These are phyloP conservation scores for Solioccasus polychromus DNA, from an alignment of 768 basidiomycete genomes.

Conservation along the genomic window DNA sequence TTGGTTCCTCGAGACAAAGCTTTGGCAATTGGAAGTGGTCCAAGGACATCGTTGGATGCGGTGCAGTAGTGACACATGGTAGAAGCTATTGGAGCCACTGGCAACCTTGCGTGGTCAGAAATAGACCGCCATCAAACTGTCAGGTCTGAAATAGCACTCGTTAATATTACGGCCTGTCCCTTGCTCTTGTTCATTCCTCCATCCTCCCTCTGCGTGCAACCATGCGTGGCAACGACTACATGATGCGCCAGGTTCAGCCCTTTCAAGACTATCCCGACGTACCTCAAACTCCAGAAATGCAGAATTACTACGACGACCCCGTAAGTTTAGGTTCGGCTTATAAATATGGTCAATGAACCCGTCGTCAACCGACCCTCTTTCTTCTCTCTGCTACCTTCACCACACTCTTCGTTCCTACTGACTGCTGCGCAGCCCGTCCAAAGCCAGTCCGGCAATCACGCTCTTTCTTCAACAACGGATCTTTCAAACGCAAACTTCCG, in stretches of 20 bases:
- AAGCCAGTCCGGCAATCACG: constrained; percentile 34
- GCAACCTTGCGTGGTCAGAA: no score
- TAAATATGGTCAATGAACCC: neutral
- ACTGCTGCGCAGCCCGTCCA: constrained; percentile 33
- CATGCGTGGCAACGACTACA: constrained; percentile 25
- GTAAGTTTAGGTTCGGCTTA: constrained; percentile 11
- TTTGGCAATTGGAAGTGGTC: no score
- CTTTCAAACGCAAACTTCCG: constrained; percentile 23
- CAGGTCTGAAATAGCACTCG: constrained; percentile 2
- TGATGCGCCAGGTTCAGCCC: constrained; percentile 24
- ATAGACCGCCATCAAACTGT: no score
- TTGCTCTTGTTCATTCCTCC: neutral
- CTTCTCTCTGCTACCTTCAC: constrained; percentile 1
- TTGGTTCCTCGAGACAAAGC: no score
- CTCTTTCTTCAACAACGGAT: constrained; percentile 33
- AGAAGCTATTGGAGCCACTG: no score
- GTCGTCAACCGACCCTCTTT: neutral
- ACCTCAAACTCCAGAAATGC: constrained; percentile 23
- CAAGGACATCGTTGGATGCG: no score
- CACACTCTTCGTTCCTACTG: neutral
- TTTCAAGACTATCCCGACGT: constrained; percentile 19
- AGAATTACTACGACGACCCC: constrained; percentile 30
- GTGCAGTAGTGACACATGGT: no score
- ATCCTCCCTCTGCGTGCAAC: neutral
- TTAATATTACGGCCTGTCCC: neutral